phyloP scores from a whole-genome alignment of 345 rosid species.

The Trapa bicornis region DNA sequence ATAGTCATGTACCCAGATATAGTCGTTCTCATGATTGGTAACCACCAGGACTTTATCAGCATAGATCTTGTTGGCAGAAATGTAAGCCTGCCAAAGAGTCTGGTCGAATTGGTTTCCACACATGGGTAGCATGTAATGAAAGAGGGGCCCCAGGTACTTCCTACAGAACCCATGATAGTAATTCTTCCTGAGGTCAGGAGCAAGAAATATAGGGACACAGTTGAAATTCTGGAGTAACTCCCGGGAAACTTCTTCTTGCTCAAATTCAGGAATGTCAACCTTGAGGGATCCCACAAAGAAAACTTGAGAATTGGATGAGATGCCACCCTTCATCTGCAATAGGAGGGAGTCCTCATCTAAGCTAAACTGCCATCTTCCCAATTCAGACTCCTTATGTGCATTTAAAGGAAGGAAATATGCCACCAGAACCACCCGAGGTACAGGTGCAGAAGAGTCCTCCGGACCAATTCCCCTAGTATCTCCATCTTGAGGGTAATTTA shows the following conservation, averaged over 20 bases:
- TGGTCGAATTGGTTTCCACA: conserved; percentile 26
- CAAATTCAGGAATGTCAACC: conserved; percentile 23
- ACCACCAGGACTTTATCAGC: conserved; percentile 37
- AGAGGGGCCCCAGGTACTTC: conserved; percentile 41
- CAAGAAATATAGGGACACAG: conserved; percentile 32
- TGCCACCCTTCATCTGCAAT: conserved; percentile 30
- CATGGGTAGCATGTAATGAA: conserved; percentile 39
- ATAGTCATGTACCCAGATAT: conserved; percentile 39
- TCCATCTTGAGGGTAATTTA: conserved; percentile 37
- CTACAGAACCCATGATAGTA: conserved; percentile 34
- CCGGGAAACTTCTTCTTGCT: conserved; percentile 33
- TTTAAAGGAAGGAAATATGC: conserved; percentile 28
- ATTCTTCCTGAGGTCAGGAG: conserved; percentile 23
- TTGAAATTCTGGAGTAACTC: conserved; percentile 26
- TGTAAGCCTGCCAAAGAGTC: conserved; percentile 30
- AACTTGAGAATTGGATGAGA: conserved; percentile 18
- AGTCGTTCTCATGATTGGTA: conserved; percentile 27
- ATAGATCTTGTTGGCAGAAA: conserved; percentile 31
- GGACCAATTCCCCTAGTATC: not conserved
- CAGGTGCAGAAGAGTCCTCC: conserved; percentile 4
- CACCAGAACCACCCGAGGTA: conserved; percentile 18
- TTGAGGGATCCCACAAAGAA: conserved; percentile 34
- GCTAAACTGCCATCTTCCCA: conserved; percentile 23
- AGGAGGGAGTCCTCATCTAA: conserved; percentile 28
- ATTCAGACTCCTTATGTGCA: conserved; percentile 20